Evolutionary conservation across 345 rosid genomes (phyloP), one percentile per base, ranked within the genome.

Genomic region (Aquilaria malaccensis): DNA sequence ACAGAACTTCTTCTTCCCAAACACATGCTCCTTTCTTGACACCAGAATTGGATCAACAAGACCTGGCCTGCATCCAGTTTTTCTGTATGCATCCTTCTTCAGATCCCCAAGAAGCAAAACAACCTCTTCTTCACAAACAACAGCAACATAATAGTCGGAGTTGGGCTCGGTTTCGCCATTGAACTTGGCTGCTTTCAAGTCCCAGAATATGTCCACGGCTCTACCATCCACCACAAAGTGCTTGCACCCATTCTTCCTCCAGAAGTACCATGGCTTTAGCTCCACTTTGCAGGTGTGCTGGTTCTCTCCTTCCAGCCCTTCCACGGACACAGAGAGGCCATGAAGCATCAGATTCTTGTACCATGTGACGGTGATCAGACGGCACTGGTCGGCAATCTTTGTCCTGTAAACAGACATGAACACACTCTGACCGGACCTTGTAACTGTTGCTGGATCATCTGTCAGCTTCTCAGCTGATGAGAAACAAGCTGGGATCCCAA

Each of bases 51-150:
- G 88, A 53, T 84, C 88, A 5, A 74, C 70, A n/a, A 87, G 81
- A 59, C 86, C 81, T 31, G 88, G 95, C 64, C 91, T 73, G 49
- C 91, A 78, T 9, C 91, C 78, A 2, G 91, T 81, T 71, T 77
- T 85, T 52, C 79, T 70, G 13, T 85, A 88, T 0, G 89, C 95
- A 49, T 85, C 91, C 63, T 81, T 85, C 83, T 72, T 88, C n/a
- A 85, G 68, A 74, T 87, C 91, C 13, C 99, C 99, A n/a, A 94
- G 77, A 1, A 94, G 71, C 32, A 90, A 59, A 50, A 83, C 84
- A 11, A 90, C 93, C 61, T 90, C 99, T 69, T 83, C 84, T 0
- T 90, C 71, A 11, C 78, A 81, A 30, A 89, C 97, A 32, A 94
- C 74, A n/a, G 89, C 99, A 9, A 94, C 92, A 45, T 84, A 94